These are phyloP conservation scores for Scheffersomyces lignicola DNA, from an alignment of 1,139 yeast species.

Conservation along the genomic window DNA sequence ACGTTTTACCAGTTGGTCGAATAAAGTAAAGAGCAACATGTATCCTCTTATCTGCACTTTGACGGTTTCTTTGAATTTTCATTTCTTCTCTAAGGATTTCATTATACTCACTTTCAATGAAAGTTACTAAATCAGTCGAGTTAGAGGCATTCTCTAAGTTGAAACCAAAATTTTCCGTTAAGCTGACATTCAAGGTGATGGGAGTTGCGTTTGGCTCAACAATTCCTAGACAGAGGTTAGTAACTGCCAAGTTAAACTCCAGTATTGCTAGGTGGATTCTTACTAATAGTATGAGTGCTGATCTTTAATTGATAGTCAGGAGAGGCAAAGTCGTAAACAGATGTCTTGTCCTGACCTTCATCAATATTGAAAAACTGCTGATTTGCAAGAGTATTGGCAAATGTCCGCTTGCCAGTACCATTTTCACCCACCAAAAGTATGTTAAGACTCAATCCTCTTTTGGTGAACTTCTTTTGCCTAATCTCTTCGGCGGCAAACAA, in stretches of 20 bases:
- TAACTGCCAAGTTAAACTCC: background rate
- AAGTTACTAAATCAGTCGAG: constrained; percentile 35
- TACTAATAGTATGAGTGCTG: constrained; percentile 16
- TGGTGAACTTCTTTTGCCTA: constrained; percentile 13
- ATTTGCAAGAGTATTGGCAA: constrained; percentile 32
- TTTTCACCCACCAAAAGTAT: constrained; percentile 34
- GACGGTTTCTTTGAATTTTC: constrained; percentile 56
- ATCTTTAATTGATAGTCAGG: constrained; percentile 11
- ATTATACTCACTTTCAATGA: constrained; percentile 58
- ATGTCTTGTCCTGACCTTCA: constrained; percentile 3
- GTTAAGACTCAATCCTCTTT: constrained; percentile 26
- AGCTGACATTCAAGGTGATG: constrained; percentile 22
- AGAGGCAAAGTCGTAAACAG: constrained; percentile 6
- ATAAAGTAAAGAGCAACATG: constrained; percentile 65
- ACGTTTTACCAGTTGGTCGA: constrained; percentile 56
- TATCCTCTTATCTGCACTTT: constrained; percentile 56
- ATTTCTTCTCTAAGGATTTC: constrained; percentile 57
- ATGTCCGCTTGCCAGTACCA: constrained; percentile 34
- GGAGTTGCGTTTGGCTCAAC: constrained; percentile 20
- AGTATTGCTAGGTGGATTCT: constrained; percentile 5
- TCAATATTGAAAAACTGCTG: constrained; percentile 13
- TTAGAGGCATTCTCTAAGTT: constrained; percentile 34
- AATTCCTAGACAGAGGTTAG: constrained; percentile 13
- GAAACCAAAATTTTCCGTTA: constrained; percentile 31
- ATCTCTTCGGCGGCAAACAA: constrained; percentile 9